Base-by-base conservation (phyloP, 2,329 filamentous ascomycete species). In the Sporothrix curviconia region DNA sequence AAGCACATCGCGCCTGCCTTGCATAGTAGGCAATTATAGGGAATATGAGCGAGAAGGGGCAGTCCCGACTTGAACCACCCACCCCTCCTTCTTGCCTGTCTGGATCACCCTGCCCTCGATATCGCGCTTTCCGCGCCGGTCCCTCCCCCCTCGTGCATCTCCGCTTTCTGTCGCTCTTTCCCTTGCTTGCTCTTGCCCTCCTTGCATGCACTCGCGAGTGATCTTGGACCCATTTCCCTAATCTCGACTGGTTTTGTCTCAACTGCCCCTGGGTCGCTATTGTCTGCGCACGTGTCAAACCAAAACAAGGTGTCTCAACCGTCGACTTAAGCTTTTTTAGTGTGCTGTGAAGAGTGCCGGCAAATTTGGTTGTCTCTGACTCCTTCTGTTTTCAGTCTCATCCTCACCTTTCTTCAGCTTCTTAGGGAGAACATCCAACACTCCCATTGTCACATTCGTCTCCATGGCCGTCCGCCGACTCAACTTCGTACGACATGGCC, bases 271-370 rank as follows among this genome's bases (percentile, higher is more conserved):
- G n/a, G n/a, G 7, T 43, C 9, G 24, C n/a, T 37, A 24, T 30
- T 46, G 32, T 17, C 52, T n/a, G 52, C 40, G 52, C 52, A 55
- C 52, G 52, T 55, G 52, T 44, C 40, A 55, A 28, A 28, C 28
- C 40, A 55, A 55, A 44, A 55, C 52, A 55, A 19, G 24, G 36
- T 40, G 39, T 44, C 39, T 55, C 40, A 42, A 51, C 19, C 30
- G 52, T 34, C 52, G 39, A 42, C 28, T 36, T 43, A 43, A 43
- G 40, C 39, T 55, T 55, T 54, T 44, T 51, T 51, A 51, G 49
- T 51, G 49, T 34, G 49, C 14, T 39, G 34, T 39, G 49, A 28
- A 22, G 22, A 43, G 39, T 9, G 12, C 17, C 28, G 25, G 36
- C 50, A 43, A 24, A 43, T 39, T 43, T 54, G 9, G n/a, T n/a